phyloP scores from a whole-genome alignment of 768 basidiomycete species.

The Tephrocybe sp. region DNA sequence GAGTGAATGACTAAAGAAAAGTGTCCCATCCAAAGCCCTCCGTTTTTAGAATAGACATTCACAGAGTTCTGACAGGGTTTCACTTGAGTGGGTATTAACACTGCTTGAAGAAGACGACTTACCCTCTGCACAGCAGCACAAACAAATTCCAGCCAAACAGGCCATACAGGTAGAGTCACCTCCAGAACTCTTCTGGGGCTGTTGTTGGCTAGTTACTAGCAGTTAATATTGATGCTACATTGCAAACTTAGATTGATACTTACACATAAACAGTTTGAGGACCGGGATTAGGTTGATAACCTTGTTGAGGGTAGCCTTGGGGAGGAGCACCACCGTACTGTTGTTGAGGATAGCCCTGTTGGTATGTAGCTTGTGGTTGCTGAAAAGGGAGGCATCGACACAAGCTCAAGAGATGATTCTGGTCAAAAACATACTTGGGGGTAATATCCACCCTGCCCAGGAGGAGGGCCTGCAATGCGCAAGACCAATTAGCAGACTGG shows the following conservation, averaged over 20 bases:
- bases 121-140: conserved; percentile 80
- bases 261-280: conserved; percentile 84
- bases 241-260: conserved; percentile 20
- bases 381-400: conserved; percentile 24
- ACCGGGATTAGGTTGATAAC: conserved; percentile 46
- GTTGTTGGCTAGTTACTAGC: conserved; percentile 41
- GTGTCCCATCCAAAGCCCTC: background rate
- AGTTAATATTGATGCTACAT: background rate
- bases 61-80: conserved; percentile 54
- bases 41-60: conserved; percentile 60
- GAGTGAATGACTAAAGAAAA: conserved; percentile 4
- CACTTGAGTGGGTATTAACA: conserved; percentile 3
- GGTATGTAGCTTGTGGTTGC: conserved; percentile 72
- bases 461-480: conserved; percentile 41
- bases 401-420: background rate
- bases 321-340: conserved; percentile 30
- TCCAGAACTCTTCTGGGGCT: conserved; percentile 41
- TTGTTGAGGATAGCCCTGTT: conserved; percentile 31
- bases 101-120: conserved; percentile 2
- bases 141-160: conserved; percentile 59
- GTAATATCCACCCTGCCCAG: conserved; percentile 66
- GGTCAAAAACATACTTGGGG: conserved; percentile 37
- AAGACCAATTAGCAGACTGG: conserved; percentile 5
- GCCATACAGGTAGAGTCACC: conserved; percentile 50
- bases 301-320: conserved; percentile 45